These are phyloP conservation scores for Mayamaea pseudoterrestris DNA, from an alignment of 108 stramenopile genomes.

Conservation along the genomic window DNA sequence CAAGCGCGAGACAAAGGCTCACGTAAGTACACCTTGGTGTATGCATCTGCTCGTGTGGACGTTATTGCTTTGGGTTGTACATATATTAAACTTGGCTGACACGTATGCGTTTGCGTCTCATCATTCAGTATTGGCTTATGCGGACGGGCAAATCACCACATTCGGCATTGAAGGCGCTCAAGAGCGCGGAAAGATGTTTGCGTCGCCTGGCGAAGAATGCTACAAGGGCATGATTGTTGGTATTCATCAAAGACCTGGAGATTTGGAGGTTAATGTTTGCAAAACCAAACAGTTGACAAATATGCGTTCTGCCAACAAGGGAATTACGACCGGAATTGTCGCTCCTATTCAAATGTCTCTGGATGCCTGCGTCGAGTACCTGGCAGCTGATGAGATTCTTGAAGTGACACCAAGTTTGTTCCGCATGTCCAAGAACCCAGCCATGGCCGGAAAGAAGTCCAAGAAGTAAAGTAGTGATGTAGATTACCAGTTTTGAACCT, in stretches of 20 bases:
- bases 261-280: conserved; percentile 95
- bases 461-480: conserved; percentile 11
- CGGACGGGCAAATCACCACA: conserved; percentile 80
- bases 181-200: conserved; percentile 89
- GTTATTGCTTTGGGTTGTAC: too few species aligned
- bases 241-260: conserved; percentile 95
- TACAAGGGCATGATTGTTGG: conserved; percentile 88
- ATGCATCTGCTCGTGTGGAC: too few species aligned
- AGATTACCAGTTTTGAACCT: too few species aligned
- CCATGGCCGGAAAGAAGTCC: conserved; percentile 48
- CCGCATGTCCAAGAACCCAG: conserved; percentile 91
- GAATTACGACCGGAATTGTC: conserved; percentile 80
- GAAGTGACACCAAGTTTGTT: conserved; percentile 88
- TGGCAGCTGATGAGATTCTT: conserved; percentile 90
- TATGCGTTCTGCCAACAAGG: conserved; percentile 95
- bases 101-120: too few species aligned
- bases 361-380: conserved; percentile 95
- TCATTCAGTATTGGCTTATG: conserved; percentile 92
- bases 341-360: conserved; percentile 88
- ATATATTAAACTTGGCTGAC: too few species aligned
- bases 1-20: conserved; percentile 91
- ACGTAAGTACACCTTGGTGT: too few species aligned
- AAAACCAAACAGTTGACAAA: conserved; percentile 95
- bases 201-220: conserved; percentile 62
- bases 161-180: conserved; percentile 92